phyloP scores from a whole-genome alignment of 2,329 filamentous ascomycete species.

The Paraphaeosphaeria sporulosa region DNA sequence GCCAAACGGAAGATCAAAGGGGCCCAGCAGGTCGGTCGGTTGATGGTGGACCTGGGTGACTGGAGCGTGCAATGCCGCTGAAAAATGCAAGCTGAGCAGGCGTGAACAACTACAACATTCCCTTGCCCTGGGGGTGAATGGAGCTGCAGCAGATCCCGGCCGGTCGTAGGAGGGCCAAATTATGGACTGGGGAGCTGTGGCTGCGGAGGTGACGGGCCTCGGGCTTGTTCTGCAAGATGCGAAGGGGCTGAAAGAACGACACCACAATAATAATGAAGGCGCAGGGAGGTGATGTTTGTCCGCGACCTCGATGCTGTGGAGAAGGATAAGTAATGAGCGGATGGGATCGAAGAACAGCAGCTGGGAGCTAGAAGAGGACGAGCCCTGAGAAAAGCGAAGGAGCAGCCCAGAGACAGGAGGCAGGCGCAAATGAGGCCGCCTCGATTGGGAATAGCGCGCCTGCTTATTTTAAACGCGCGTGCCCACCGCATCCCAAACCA shows the following conservation, averaged over 20 bases:
- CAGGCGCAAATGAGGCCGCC: constrained; percentile 43
- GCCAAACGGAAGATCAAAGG: constrained; percentile 38
- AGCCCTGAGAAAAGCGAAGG: constrained; percentile 39
- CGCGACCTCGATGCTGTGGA: constrained; percentile 37
- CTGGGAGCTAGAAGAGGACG: constrained; percentile 28
- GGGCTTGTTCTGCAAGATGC: constrained; percentile 41
- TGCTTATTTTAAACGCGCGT: constrained; percentile 41
- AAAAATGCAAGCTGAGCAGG: constrained; percentile 23
- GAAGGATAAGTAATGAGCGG: constrained; percentile 48
- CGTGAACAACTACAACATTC: constrained; percentile 23
- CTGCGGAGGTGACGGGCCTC: constrained; percentile 31
- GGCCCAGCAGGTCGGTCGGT: constrained; percentile 29
- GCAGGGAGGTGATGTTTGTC: constrained; percentile 44
- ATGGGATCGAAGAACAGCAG: constrained; percentile 41
- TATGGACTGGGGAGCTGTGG: constrained; percentile 31
- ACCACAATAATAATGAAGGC: constrained; percentile 48
- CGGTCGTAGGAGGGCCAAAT: constrained; percentile 32
- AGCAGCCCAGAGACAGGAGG: constrained; percentile 46
- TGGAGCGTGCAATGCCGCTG: constrained; percentile 25
- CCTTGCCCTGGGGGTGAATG: constrained; percentile 18
- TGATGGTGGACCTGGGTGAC: constrained; percentile 25
- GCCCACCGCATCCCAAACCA: constrained; percentile 26
- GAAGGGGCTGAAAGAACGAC: constrained; percentile 46
- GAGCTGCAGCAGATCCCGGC: constrained; percentile 26
- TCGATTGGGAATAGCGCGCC: constrained; percentile 35